Conservation (phyloP, 805 yeast species). For the Kluyveromyces nonfermentans region DNA sequence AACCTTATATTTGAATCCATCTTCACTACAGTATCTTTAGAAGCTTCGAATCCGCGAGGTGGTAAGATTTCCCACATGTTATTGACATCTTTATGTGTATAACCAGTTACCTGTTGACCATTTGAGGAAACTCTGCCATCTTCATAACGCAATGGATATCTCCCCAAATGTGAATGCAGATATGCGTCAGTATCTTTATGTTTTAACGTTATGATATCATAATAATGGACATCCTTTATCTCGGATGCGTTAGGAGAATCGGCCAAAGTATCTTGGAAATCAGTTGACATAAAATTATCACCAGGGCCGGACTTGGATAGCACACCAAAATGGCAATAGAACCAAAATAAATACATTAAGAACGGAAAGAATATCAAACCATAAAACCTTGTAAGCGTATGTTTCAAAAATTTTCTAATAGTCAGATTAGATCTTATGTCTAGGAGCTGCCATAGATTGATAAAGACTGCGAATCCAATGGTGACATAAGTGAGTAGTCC, state of each 20-base stretch:
- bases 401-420: slow-evolving; percentile 47
- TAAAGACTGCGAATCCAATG: slow-evolving; percentile 75
- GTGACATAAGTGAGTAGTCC: slow-evolving; percentile 88
- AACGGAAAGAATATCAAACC: slow-evolving; percentile 74
- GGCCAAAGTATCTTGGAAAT: slow-evolving; percentile 84
- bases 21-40: slow-evolving; percentile 40
- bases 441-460: slow-evolving; percentile 82
- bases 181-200: slow-evolving; percentile 73
- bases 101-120: slow-evolving; percentile 89
- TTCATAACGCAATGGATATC: slow-evolving; percentile 86
- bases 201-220: slow-evolving; percentile 66
- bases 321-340: slow-evolving; percentile 79
- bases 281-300: slow-evolving; percentile 88
- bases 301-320: slow-evolving; percentile 90
- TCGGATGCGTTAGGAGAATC: slow-evolving; percentile 71
- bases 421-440: slow-evolving; percentile 63
- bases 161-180: slow-evolving; percentile 70
- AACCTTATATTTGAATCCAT: slow-evolving; percentile 73
- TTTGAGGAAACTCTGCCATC: slow-evolving; percentile 93
- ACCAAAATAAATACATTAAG: slow-evolving; percentile 76
- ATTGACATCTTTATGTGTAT: slow-evolving; percentile 44
- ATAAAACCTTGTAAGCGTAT: slow-evolving; percentile 64
- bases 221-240: slow-evolving; percentile 62
- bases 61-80: slow-evolving; percentile 87
- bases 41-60: slow-evolving; percentile 34